Evolutionary conservation across 805 yeast species (phyloP), one percentile per base, ranked within the genome.

Genomic region (Kodamaea leandrae): DNA sequence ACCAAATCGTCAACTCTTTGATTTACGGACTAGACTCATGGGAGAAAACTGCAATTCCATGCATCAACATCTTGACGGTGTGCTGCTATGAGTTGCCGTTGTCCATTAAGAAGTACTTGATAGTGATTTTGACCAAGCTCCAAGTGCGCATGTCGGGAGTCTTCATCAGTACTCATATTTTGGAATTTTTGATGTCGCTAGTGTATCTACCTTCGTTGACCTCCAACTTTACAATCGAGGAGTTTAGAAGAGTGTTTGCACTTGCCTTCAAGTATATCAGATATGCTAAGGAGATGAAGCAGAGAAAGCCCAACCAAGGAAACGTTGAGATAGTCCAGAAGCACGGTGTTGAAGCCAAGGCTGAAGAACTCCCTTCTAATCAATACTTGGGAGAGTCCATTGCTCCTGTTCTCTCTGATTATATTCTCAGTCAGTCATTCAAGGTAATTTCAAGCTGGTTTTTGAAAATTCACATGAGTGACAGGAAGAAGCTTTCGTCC

Each of bases 31-130:
- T 86, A 39, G 74, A 80, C 1, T 80, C 88, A 1, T 83, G 90
- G 86, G 88, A 87, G 45, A 78, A 77, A 45, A 80, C 95, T 0
- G 86, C 88, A 0, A 76, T 82, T 25, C 88, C 95, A 2, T 78
- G 88, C 48, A 76, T 89, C 20, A 88, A 87, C 50, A 81, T 83
- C 32, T 64, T 90, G 43, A 79, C 84, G 4, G 72, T 84, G 2
- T 84, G 91, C 50, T 83, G 95, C 55, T 87, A 84, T 57, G 96
- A 86, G 55, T 70, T 85, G 24, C 95, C 96, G 1, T 56, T 71
- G 8, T 78, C 91, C 0, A 72, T 89, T 41, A 84, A 82, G 56
- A 81, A 82, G 52, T 83, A 70, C 50, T 56, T 87, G 25, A 70
- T 81, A 6, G 79, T 78, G n/a, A 78, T 89, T 8, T 68, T 88